Evolutionary conservation across 2,329 filamentous ascomycete species (phyloP).

Genomic region (Hypoxylon sp.): DNA sequence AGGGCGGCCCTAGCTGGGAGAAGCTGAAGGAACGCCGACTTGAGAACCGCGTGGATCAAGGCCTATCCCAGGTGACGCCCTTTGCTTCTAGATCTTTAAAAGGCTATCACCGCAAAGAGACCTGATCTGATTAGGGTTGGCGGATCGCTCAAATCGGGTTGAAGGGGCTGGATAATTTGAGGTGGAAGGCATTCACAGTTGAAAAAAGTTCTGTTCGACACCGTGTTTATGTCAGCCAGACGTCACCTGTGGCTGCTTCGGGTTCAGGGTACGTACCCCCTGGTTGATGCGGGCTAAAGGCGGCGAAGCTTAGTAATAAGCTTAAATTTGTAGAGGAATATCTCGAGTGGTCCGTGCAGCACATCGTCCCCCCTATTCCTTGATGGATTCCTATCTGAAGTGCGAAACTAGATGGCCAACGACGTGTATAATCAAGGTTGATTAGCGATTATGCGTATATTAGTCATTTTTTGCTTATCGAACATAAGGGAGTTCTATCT

Average conservation of each 20-base stretch:
- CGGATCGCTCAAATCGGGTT: not conserved
- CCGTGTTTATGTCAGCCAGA: slow-evolving; percentile 29
- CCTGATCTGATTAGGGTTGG: not conserved
- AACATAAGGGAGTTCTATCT: not conserved
- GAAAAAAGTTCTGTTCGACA: slow-evolving; percentile 35
- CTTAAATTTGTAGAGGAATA: slow-evolving; percentile 3
- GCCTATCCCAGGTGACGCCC: not conserved
- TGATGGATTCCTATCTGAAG: not conserved
- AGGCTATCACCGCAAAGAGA: not conserved
- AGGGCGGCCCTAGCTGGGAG: not conserved
- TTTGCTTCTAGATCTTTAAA: not conserved
- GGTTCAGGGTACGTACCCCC: not conserved
- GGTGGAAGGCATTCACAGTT: slow-evolving; percentile 31
- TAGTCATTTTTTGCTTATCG: not conserved
- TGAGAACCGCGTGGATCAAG: not conserved
- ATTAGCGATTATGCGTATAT: not conserved
- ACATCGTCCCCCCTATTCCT: not conserved
- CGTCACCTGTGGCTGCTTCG: slow-evolving; percentile 6
- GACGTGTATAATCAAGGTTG: not conserved
- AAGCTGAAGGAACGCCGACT: not conserved
- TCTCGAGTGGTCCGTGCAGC: slow-evolving; percentile 6
- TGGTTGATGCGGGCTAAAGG: not conserved
- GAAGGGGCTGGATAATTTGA: not conserved
- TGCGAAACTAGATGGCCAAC: not conserved
- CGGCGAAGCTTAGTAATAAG: slow-evolving; percentile 18